A percentile compares a stretch with the other conserved stretches of the same genome.
These are phyloP conservation scores for Pilaira anomala DNA, from an alignment of 192 early-diverging fungal species.

Conservation along the genomic window DNA sequence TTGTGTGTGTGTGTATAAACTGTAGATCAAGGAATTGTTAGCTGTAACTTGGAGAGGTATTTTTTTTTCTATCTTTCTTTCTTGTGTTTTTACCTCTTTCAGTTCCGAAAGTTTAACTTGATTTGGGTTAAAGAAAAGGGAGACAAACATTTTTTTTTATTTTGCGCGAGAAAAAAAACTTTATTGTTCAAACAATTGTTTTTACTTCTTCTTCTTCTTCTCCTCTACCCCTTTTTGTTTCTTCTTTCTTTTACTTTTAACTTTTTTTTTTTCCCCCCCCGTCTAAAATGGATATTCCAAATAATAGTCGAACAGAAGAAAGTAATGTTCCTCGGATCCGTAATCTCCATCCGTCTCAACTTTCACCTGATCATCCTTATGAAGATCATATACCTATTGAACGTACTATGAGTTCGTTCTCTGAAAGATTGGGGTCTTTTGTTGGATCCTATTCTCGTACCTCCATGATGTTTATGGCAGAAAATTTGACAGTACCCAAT, in stretches of 20 bases:
- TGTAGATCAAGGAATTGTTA: too few relatives aligned
- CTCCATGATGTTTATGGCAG: conserved; percentile 39
- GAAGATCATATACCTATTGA: conserved; percentile 11
- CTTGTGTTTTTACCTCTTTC: too few relatives aligned
- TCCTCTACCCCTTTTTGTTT: too few relatives aligned
- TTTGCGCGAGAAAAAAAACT: too few relatives aligned
- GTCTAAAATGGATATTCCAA: conserved; percentile 19
- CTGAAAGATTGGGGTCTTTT: conserved; percentile 33
- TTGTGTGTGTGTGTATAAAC: too few relatives aligned
- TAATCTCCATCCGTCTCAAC: conserved; percentile 24
- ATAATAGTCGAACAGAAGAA: not conserved
- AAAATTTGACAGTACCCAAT: conserved; percentile 30
- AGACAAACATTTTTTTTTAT: too few relatives aligned
- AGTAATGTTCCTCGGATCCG: conserved; percentile 21
- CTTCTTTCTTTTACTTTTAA: not conserved
- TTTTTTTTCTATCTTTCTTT: too few relatives aligned
- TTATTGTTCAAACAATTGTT: too few relatives aligned
- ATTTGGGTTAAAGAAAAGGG: too few relatives aligned
- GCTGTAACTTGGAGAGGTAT: too few relatives aligned
- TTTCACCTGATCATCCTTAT: conserved; percentile 14
- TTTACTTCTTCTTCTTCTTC: too few relatives aligned
- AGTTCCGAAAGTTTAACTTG: too few relatives aligned
- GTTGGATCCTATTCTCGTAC: conserved; percentile 38
- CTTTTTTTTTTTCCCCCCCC: not conserved
- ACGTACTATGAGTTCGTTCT: conserved; percentile 2